These are phyloP conservation scores for Trichoderma afroharzianum DNA, from an alignment of 2,329 filamentous ascomycete genomes.

Conservation along the genomic window DNA sequence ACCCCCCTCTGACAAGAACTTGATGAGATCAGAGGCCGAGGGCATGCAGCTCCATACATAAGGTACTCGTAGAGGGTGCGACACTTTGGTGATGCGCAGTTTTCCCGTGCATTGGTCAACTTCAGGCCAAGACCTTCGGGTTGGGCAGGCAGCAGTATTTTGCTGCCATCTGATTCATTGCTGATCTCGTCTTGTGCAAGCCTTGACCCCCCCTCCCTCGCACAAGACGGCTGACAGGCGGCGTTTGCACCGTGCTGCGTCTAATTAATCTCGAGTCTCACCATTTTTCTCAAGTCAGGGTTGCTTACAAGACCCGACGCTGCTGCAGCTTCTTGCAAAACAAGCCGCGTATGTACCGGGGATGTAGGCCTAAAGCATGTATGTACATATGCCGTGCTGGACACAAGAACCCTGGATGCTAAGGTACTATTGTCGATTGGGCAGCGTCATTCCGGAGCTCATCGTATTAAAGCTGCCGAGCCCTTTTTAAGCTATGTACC, in stretches of 20 bases:
- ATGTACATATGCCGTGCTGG: not conserved
- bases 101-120: constrained; percentile 3
- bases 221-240: constrained; percentile 2
- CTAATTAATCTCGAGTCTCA: constrained; percentile 7
- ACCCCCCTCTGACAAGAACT: not conserved
- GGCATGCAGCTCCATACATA: not conserved
- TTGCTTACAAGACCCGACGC: constrained; percentile 1
- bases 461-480: not conserved
- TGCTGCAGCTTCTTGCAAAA: not conserved
- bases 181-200: not conserved
- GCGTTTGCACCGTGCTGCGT: not conserved
- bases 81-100: not conserved
- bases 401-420: not conserved
- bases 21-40: not conserved
- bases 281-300: not conserved
- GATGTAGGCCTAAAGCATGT: not conserved
- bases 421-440: not conserved
- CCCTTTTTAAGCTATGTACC: not conserved
- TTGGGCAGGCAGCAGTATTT: constrained; percentile 15
- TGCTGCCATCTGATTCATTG: constrained; percentile 5
- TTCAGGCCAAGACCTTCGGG: not conserved
- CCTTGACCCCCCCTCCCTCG: not conserved
- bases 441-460: not conserved
- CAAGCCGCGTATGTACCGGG: not conserved
- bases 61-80: not conserved